phyloP scores from a whole-genome alignment of 192 early-diverging fungal genomes.

The Gamsiella multidivaricata region DNA sequence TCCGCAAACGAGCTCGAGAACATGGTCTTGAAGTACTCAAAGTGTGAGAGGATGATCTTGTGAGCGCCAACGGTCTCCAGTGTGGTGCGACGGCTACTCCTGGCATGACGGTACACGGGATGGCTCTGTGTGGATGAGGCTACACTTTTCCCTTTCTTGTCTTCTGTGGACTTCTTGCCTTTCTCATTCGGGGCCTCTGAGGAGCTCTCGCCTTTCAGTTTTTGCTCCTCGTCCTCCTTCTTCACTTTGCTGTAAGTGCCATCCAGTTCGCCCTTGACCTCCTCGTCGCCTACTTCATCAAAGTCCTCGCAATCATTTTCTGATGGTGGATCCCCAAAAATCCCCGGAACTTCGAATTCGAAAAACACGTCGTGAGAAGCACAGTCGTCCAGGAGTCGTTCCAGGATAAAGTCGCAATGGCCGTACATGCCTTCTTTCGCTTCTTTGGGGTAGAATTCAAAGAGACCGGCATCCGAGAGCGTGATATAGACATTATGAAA shows the following conservation, averaged over 20 bases:
- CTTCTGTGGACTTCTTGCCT: too few species aligned
- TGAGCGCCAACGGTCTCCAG: slow-evolving; percentile 12
- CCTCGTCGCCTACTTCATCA: not conserved
- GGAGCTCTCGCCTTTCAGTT: not conserved
- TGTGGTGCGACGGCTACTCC: not conserved
- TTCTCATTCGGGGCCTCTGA: too few species aligned
- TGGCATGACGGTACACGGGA: not conserved
- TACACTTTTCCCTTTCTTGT: too few species aligned
- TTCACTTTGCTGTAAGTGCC: not conserved
- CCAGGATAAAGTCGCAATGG: slow-evolving; percentile 20
- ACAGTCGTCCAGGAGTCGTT: slow-evolving; percentile 14
- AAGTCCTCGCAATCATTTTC: not conserved
- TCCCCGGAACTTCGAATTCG: slow-evolving; percentile 17
- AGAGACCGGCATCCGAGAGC: not conserved
- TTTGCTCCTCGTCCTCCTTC: not conserved
- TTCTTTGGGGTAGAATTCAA: not conserved
- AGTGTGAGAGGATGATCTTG: slow-evolving; percentile 28
- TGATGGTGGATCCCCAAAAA: not conserved
- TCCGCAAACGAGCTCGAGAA: slow-evolving; percentile 31
- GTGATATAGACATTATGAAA: not conserved
- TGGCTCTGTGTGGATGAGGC: not conserved
- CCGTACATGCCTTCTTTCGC: not conserved
- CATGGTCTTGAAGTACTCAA: slow-evolving; percentile 33
- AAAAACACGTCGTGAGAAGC: slow-evolving; percentile 31
- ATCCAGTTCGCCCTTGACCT: not conserved